Base-by-base conservation (phyloP, 2,329 filamentous ascomycete species). In the Anisogramma anomala region DNA sequence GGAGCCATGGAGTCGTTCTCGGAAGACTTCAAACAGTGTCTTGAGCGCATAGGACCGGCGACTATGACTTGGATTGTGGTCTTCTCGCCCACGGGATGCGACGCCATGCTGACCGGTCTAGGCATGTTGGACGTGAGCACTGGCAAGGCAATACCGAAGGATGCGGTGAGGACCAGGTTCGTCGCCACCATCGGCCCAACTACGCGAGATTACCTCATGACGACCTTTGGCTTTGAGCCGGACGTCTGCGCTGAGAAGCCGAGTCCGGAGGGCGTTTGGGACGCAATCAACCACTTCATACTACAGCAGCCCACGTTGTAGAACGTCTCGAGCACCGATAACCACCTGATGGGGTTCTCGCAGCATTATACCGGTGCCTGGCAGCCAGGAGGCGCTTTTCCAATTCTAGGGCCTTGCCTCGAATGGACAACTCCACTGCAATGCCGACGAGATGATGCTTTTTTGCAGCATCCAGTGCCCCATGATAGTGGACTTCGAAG, bases 131-230 rank as follows among this genome's bases (percentile, higher is more conserved):
- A 77, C 42, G 53, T 59, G 4, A 54, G 56, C 14, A 70, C 65
- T 1, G 63, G 64, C 15, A 67, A 57, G 51, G 61, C 56, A 15
- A 54, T 40, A 9, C 41, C 49, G 4, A 52, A 38, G 10, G 48
- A 45, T 3, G 47, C 54, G 23, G 55, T 57, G 20, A 62, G 62
- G 8, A 68, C 58, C 37, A 81, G 78, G 1, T 77, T 74, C 48
- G 68, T 96, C 46, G 85, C 82, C 11, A 93, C 88, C 0, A 98
- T 98, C 59, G 91, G 91, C 1, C 89, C 91, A 10, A 98, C 91
- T 14, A 98, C 91, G 9, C 72, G 80, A 48, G 78, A 87, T 50
- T 79, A 85, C 61, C 63, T 98, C 33, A 57, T 66, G 13, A 65
- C 68, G 15, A 70, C 67, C 1, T 85, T 86, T 57, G 73, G 64